Evolutionary conservation across 2,329 filamentous ascomycete species (phyloP).

Genomic region (Stemphylium lycopersici): DNA sequence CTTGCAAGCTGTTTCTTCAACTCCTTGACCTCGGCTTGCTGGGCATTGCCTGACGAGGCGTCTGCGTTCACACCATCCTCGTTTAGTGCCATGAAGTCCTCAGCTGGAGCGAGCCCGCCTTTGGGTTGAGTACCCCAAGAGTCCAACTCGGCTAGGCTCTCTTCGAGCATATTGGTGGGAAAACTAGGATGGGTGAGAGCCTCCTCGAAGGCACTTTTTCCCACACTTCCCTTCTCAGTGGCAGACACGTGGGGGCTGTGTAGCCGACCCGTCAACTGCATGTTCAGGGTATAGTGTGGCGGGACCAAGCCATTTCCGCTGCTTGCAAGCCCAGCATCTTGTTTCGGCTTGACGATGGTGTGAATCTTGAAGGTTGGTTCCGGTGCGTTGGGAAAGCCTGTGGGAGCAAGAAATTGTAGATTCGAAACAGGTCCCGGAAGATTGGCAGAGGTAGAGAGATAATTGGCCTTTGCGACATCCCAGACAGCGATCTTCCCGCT

Average conservation of each 20-base stretch:
- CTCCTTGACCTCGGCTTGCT: conserved; percentile 42
- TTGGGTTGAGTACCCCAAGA: conserved; percentile 34
- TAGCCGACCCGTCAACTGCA: conserved; percentile 61
- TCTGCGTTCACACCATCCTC: conserved; percentile 7
- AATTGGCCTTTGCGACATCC: conserved; percentile 75
- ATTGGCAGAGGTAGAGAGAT: conserved; percentile 70
- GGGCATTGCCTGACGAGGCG: conserved; percentile 8
- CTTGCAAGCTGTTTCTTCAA: conserved; percentile 50
- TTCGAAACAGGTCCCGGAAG: conserved; percentile 86
- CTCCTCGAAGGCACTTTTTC: conserved; percentile 44
- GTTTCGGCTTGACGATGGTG: conserved; percentile 80
- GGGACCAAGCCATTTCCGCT: conserved; percentile 49
- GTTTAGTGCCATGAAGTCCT: conserved; percentile 44
- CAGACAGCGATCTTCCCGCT: conserved; percentile 80
- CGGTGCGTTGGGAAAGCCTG: conserved; percentile 50
- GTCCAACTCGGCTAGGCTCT: conserved; percentile 44
- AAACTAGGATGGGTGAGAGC: conserved; percentile 54
- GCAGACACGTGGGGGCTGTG: conserved; percentile 38
- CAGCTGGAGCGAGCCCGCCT: conserved; percentile 19
- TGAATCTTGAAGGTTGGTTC: conserved; percentile 57
- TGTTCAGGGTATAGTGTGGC: conserved; percentile 68
- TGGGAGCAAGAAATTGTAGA: conserved; percentile 72
- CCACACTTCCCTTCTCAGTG: conserved; percentile 22
- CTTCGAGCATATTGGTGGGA: conserved; percentile 49
- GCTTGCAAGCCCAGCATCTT: conserved; percentile 57